Evolutionary conservation across 2,329 filamentous ascomycete species (phyloP), one percentile per base, ranked within the genome.

Genomic region (Torrubiella hemipterigena): DNA sequence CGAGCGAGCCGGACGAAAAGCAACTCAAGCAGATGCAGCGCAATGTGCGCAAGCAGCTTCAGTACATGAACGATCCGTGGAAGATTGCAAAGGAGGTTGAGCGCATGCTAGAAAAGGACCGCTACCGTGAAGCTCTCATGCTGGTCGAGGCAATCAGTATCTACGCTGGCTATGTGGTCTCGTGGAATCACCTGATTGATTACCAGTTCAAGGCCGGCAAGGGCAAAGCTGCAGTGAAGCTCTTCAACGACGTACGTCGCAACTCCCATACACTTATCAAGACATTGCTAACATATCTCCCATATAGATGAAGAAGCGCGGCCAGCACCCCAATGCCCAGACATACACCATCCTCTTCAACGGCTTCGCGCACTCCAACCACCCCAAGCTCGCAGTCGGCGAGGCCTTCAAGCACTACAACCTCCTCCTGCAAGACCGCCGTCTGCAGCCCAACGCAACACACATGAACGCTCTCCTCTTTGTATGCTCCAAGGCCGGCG

Each of bases 381-480:
- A 79, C 36, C 55, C 65, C 1, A 61, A 68, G 26, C 52, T 72
- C 18, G 76, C 76, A 29, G 67, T 91, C 6, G 53, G 64, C 33
- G 77, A 81, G 41, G 84, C 85, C 0, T 55, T 87, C 27, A 70
- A 72, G 36, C 64, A 94, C 31, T 96, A 93, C 59, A 70, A 83
- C 42, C 74, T 74, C 33, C 81, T 96, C 58, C 65, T 68, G 23
- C 66, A 65, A 5, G 66, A 73, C 21, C 74, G 70, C 1, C 63
- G 66, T 7, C 63, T 93, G 30, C 67, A 76, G 40, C 80, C 82
- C 12, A 82, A 77, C 42, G 80, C 78, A 21, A 81, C 84, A 34
- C 91, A 96, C 48, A 75, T 83, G 39, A 98, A 98, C 50, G 83
- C 87, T 8, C 73, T 86, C n/a, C 61, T 98, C 27, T 75, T 77